Percentiles rank a stretch among this genome's conserved stretches.
These are phyloP conservation scores for Talaromyces sp. DNA, from an alignment of 2,329 filamentous ascomycete genomes.

Conservation along the genomic window DNA sequence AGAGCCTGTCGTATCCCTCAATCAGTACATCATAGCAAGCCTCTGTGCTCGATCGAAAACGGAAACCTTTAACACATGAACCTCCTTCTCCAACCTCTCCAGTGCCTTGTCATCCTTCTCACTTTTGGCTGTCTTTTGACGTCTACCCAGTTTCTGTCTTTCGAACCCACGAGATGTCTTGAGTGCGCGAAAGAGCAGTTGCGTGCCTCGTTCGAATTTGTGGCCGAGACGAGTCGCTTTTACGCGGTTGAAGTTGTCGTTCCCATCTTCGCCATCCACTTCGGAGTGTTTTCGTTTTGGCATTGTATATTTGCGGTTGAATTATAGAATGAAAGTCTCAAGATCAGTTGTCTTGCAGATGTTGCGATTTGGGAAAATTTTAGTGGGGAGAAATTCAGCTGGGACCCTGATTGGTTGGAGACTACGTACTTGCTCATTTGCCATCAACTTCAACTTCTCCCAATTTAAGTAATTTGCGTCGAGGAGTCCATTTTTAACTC, in stretches of 20 bases:
- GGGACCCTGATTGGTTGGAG: conserved; percentile 6
- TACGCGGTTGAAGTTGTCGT: conserved; percentile 30
- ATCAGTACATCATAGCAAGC: neutral
- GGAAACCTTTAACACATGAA: conserved; percentile 56
- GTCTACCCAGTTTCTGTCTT: conserved; percentile 59
- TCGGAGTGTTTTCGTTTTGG: conserved; percentile 42
- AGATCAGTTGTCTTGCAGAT: neutral
- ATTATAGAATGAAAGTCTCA: neutral
- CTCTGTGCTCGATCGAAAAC: neutral
- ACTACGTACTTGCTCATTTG: neutral
- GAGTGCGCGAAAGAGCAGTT: conserved; percentile 50
- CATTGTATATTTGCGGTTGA: conserved; percentile 24
- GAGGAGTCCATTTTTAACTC: too few relatives aligned
- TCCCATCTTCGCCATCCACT: conserved; percentile 24
- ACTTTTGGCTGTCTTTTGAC: conserved; percentile 52
- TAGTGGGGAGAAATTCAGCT: neutral
- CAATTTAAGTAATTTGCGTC: too few relatives aligned
- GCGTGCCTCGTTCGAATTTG: conserved; percentile 50
- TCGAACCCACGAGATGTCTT: conserved; percentile 60
- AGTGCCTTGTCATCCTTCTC: conserved; percentile 41
- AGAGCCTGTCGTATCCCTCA: conserved; percentile 39
- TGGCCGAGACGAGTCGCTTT: conserved; percentile 41
- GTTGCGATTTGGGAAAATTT: conserved; percentile 5
- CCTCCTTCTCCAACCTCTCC: conserved; percentile 52
- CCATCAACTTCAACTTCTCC: neutral